These are phyloP conservation scores for Pestalotiopsis sp. DNA, from an alignment of 2,329 filamentous ascomycete genomes.

Conservation along the genomic window DNA sequence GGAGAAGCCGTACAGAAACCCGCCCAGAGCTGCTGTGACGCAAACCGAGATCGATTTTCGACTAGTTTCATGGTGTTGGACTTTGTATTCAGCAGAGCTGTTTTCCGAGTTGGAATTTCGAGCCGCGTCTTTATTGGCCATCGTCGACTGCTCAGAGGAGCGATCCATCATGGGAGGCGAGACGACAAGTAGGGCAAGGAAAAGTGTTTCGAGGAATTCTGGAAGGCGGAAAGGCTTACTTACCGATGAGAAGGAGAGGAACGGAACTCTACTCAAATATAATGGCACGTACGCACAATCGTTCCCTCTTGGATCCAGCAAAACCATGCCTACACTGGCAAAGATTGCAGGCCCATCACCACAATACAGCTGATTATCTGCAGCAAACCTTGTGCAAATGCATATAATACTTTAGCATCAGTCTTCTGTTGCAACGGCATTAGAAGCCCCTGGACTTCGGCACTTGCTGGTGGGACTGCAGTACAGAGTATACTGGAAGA, in stretches of 20 bases:
- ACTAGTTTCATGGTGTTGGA: neutral
- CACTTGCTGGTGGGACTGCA: neutral
- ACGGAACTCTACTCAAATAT: neutral
- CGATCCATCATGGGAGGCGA: too few species aligned
- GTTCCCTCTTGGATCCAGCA: neutral
- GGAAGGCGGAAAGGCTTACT: neutral
- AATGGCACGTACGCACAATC: neutral
- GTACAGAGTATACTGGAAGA: neutral
- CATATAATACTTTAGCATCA: neutral
- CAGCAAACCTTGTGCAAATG: neutral
- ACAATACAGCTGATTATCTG: neutral
- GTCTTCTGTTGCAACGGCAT: neutral
- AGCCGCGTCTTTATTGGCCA: neutral
- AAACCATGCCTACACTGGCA: neutral
- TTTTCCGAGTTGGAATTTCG: neutral
- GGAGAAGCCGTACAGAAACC: constrained; percentile 29
- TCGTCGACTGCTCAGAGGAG: neutral
- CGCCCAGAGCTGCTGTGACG: constrained; percentile 17
- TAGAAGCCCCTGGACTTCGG: neutral
- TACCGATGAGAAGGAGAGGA: neutral
- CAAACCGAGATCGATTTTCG: constrained; percentile 12
- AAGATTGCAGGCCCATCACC: neutral
- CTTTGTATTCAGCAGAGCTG: neutral
- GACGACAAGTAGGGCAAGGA: neutral
- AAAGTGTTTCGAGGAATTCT: neutral